Conservation (phyloP, 768 basidiomycete species). For the Podaxis rugospora region DNA sequence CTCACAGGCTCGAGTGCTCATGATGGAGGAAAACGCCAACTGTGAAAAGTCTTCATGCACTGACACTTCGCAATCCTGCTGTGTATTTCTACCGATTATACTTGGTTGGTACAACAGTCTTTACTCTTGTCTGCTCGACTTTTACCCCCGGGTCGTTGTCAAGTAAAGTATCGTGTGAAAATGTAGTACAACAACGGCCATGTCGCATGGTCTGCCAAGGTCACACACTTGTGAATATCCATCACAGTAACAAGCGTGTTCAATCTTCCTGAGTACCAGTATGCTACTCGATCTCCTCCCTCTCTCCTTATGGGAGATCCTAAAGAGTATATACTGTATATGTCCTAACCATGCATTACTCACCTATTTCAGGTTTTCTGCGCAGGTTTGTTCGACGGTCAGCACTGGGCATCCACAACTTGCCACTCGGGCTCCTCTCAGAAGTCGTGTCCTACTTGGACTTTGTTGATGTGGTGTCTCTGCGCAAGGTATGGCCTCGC, state of each 20-base stretch:
- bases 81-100: too few species aligned
- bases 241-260: not conserved
- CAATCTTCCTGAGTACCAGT: not conserved
- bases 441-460: not conserved
- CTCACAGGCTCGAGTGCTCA: constrained; percentile 19
- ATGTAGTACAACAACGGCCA: too few species aligned
- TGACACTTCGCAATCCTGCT: too few species aligned
- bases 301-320: not conserved
- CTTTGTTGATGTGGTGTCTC: not conserved
- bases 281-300: not conserved
- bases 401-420: not conserved
- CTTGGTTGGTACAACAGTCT: too few species aligned
- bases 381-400: not conserved
- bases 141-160: too few species aligned
- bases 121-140: too few species aligned
- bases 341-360: not conserved
- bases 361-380: too few species aligned
- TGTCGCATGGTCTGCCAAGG: too few species aligned
- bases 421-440: not conserved
- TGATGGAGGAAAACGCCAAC: too few species aligned
- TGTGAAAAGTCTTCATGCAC: too few species aligned
- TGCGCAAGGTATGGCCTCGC: not conserved
- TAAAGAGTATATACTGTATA: not conserved
- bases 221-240: too few species aligned
- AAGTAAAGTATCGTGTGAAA: too few species aligned